Percentiles rank a stretch among this genome's conserved stretches.
Conservation (phyloP, 2,329 filamentous ascomycete genomes). For the Calonectria pseudoturangicola region DNA sequence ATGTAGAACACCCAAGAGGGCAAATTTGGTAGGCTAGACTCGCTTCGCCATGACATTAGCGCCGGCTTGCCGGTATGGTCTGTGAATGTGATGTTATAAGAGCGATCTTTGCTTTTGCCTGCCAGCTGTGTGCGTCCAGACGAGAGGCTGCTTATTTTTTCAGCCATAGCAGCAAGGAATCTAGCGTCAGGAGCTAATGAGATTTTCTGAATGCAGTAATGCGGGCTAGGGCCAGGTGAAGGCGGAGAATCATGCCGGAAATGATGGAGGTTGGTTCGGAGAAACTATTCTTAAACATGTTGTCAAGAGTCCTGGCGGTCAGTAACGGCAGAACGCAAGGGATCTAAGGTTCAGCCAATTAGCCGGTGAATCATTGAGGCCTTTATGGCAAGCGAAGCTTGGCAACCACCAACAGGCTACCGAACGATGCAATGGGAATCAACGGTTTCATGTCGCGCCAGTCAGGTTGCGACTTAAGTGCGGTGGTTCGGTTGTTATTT, state of each 20-base stretch:
- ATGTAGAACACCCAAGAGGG: slow-evolving; percentile 3
- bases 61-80: slow-evolving; percentile 9
- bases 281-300: neutral
- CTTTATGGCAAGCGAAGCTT: neutral
- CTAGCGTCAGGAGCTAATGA: neutral
- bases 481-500: neutral
- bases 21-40: neutral
- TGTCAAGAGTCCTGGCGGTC: neutral
- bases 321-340: neutral
- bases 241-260: neutral
- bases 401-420: neutral
- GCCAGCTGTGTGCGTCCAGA: neutral
- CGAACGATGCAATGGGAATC: neutral
- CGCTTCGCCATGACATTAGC: neutral
- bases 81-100: neutral
- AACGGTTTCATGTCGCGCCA: neutral
- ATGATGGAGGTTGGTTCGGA: neutral
- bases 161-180: neutral
- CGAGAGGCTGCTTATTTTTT: neutral
- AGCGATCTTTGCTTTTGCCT: neutral
- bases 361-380: neutral
- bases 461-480: neutral
- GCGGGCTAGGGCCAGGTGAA: neutral
- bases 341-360: neutral
- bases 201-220: neutral